Conservation (phyloP, 768 basidiomycete genomes). For the Holtermanniella nyarrowii region DNA sequence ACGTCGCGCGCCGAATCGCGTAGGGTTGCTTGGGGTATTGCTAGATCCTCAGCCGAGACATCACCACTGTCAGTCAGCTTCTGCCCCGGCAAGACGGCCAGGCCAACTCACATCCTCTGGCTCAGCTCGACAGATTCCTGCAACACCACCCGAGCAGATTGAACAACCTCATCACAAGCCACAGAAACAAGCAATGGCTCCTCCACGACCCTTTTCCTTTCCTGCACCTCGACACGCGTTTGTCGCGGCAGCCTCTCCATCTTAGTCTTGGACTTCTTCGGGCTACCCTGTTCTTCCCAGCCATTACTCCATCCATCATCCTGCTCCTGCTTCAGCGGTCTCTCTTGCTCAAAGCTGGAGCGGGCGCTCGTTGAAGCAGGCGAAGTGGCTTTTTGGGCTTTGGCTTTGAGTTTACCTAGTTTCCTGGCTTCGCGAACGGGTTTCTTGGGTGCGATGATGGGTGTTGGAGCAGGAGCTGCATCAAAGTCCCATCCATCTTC, state of each 20-base stretch:
- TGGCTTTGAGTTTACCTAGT: constrained; percentile 28
- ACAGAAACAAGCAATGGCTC: background rate
- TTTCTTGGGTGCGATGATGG: constrained; percentile 53
- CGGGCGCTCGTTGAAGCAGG: background rate
- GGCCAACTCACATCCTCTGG: background rate
- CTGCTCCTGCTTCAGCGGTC: too few relatives aligned
- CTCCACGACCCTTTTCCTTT: background rate
- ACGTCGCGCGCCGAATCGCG: constrained; percentile 54
- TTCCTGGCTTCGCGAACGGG: constrained; percentile 55
- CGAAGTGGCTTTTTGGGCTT: constrained; percentile 1
- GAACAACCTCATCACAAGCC: background rate
- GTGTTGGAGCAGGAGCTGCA: constrained; percentile 16
- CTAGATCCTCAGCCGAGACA: constrained; percentile 44
- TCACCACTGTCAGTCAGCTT: constrained; percentile 6
- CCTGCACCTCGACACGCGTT: background rate
- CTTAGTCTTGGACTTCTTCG: background rate
- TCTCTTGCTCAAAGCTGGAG: too few relatives aligned
- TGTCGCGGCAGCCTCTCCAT: background rate
- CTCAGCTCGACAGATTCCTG: background rate
- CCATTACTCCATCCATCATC: background rate
- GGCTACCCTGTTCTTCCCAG: background rate
- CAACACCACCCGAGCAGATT: background rate
- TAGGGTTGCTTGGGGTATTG: constrained; percentile 49
- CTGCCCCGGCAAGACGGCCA: background rate
- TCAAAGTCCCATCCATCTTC: constrained; percentile 71